A percentile compares a stretch with the other conserved stretches of the same genome.
Conservation (phyloP, 2,329 filamentous ascomycete genomes). For the Aspergillus puulaauensis region DNA sequence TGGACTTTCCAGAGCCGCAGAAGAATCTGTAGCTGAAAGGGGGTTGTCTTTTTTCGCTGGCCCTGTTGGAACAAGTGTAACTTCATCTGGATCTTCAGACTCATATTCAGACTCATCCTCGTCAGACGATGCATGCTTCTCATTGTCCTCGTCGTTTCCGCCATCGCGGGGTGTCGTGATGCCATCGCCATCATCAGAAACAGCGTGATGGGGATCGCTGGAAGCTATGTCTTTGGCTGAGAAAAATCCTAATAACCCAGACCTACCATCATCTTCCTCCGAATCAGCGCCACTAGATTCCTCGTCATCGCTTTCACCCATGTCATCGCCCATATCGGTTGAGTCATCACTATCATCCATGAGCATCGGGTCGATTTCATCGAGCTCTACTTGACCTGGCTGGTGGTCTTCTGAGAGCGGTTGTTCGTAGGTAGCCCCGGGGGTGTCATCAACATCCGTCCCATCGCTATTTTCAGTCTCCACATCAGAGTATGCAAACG, state of each 20-base stretch:
- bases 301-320: constrained; percentile 47
- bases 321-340: constrained; percentile 50
- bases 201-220: constrained; percentile 15
- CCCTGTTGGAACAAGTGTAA: constrained; percentile 34
- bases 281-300: constrained; percentile 56
- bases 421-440: constrained; percentile 10
- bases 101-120: constrained; percentile 27
- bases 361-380: constrained; percentile 46
- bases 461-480: constrained; percentile 21
- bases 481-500: constrained; percentile 24
- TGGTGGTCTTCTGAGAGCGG: constrained; percentile 26
- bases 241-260: constrained; percentile 49
- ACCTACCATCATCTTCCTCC: constrained; percentile 39
- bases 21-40: constrained; percentile 20
- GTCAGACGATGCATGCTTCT: constrained; percentile 19
- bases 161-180: constrained; percentile 30
- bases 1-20: constrained; percentile 20
- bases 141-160: constrained; percentile 28
- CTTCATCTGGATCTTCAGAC: constrained; percentile 35
- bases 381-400: constrained; percentile 28
- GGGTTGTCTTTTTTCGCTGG: constrained; percentile 33
- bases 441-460: constrained; percentile 19
- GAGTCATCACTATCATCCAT: constrained; percentile 48
- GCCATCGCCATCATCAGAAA: constrained; percentile 38
- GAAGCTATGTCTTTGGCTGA: constrained; percentile 40